Evolutionary conservation across 1,139 yeast species (phyloP).

Genomic region (Yamadazyma aaseri): DNA sequence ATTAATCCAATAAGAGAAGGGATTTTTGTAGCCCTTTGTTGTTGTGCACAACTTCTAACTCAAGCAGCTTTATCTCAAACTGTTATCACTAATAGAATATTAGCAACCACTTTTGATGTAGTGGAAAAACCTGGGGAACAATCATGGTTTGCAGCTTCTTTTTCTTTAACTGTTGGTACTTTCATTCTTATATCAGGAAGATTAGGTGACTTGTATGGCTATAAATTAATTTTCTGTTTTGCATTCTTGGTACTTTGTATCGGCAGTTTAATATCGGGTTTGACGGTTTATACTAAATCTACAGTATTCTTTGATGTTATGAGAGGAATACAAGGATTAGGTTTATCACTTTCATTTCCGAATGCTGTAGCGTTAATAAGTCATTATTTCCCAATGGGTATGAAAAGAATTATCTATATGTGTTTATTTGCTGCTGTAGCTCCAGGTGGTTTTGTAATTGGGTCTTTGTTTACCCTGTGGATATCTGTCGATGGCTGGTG

Average conservation of each 20-base stretch:
- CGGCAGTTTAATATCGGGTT: constrained; percentile 53
- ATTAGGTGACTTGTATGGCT: constrained; percentile 64
- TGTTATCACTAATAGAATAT: constrained; percentile 33
- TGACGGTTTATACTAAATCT: constrained; percentile 41
- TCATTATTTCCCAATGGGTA: constrained; percentile 46
- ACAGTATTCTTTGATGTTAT: constrained; percentile 47
- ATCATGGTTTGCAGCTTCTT: constrained; percentile 62
- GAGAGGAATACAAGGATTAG: constrained; percentile 61
- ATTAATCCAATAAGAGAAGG: constrained; percentile 13
- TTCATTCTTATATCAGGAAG: constrained; percentile 60
- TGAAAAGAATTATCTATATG: constrained; percentile 40
- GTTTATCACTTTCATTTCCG: constrained; percentile 58
- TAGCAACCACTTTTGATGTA: constrained; percentile 39
- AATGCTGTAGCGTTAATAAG: constrained; percentile 58
- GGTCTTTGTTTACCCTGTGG: constrained; percentile 47
- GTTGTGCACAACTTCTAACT: constrained; percentile 24
- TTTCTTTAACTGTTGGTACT: constrained; percentile 59
- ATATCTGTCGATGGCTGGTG: constrained; percentile 46
- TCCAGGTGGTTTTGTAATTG: constrained; percentile 55
- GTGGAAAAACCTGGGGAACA: constrained; percentile 39
- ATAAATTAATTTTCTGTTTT: constrained; percentile 44
- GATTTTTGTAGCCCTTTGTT: constrained; percentile 10
- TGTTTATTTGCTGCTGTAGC: constrained; percentile 58
- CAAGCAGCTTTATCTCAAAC: constrained; percentile 52
- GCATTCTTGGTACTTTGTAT: constrained; percentile 51